Conservation (phyloP, 1,284 basidiomycete genomes). For the Ceratobasidium sp. region DNA sequence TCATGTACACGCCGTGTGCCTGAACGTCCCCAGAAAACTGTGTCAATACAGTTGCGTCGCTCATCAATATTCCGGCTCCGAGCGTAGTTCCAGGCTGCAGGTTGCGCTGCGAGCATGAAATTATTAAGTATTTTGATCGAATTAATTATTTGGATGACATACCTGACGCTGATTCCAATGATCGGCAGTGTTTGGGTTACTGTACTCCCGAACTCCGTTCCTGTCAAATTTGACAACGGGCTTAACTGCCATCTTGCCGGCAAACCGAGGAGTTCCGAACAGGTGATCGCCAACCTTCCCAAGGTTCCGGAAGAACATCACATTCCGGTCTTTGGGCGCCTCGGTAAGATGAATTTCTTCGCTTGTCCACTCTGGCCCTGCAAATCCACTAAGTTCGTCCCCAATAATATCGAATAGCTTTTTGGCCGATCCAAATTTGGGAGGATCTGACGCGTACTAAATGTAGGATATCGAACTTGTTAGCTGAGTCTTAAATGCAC, state of each 20-base stretch:
- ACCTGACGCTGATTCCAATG: constrained; percentile 7
- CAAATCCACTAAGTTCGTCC: not conserved
- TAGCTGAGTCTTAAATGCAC: no score
- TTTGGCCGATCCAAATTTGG: constrained; percentile 2
- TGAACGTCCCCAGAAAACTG: not conserved
- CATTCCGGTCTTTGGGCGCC: not conserved
- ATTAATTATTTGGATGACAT: not conserved
- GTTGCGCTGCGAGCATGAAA: no score
- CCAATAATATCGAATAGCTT: not conserved
- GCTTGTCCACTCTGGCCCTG: not conserved
- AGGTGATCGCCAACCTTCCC: constrained; percentile 5
- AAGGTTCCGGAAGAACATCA: not conserved
- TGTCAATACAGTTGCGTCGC: not conserved
- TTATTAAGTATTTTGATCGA: not conserved
- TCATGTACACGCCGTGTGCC: constrained; percentile 7
- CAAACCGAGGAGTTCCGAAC: not conserved
- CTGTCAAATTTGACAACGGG: not conserved
- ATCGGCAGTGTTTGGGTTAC: not conserved
- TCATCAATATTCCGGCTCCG: not conserved
- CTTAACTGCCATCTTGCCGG: not conserved
- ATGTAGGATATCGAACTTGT: no score
- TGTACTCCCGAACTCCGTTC: not conserved
- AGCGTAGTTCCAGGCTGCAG: not conserved
- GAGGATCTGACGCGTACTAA: not conserved
- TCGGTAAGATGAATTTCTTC: not conserved